phyloP scores from a whole-genome alignment of 2,329 filamentous ascomycete species.

The Dothideomycetidae sp. region DNA sequence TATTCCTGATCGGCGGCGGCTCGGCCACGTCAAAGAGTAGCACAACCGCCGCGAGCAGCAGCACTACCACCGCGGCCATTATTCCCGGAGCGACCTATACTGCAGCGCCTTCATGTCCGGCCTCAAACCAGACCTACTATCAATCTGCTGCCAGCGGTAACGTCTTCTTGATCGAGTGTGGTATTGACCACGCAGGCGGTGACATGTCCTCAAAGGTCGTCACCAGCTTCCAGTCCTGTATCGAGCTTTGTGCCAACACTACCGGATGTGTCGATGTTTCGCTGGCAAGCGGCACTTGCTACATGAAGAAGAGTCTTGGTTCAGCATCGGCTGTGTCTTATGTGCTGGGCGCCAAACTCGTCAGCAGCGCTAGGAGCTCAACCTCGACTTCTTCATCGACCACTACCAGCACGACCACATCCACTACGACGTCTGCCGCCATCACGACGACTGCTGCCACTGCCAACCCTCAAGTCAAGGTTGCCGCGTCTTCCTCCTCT shows the following conservation, averaged over 20 bases:
- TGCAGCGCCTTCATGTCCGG: conserved; percentile 12
- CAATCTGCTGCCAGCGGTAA: conserved; percentile 9
- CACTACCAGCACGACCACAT: background rate
- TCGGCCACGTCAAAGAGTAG: conserved; percentile 9
- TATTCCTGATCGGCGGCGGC: conserved; percentile 7
- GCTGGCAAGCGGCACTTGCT: conserved; percentile 9
- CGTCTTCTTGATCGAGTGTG: conserved; percentile 18
- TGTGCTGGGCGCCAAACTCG: conserved; percentile 6
- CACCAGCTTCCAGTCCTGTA: conserved; percentile 15
- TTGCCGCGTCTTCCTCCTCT: background rate
- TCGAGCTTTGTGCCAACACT: conserved; percentile 13
- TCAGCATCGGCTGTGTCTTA: background rate
- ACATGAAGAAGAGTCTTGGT: conserved; percentile 11
- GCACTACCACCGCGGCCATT: background rate
- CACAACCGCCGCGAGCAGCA: conserved; percentile 5
- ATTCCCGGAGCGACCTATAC: conserved; percentile 7
- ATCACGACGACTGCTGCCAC: conserved; percentile 1
- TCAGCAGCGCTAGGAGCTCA: conserved; percentile 1
- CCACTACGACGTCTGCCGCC: conserved; percentile 3
- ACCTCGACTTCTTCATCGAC: background rate
- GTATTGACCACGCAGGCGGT: conserved; percentile 18
- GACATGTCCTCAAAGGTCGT: conserved; percentile 13
- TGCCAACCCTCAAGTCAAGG: conserved; percentile 1
- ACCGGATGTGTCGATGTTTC: conserved; percentile 11
- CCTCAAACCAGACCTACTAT: conserved; percentile 13